Conservation (phyloP, 352 stramenopile species). For the Pythium chondricola region DNA sequence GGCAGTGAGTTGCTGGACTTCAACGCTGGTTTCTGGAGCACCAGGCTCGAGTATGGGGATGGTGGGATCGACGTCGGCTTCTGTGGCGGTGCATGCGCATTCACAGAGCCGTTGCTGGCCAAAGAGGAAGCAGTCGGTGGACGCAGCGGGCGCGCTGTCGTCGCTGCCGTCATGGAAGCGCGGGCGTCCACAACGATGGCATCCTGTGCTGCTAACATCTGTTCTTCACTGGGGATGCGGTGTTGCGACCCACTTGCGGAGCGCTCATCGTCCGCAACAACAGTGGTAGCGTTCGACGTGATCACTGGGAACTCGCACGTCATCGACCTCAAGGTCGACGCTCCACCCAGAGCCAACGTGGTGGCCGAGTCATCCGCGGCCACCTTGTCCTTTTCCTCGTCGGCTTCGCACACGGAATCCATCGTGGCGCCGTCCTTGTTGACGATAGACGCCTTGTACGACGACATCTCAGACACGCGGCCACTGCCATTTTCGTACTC, state of each 20-base stretch:
- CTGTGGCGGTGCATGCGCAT: not conserved
- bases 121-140: too few relatives aligned
- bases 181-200: not conserved
- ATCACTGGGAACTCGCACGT: slow-evolving; percentile 12
- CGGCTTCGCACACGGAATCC: slow-evolving; percentile 16
- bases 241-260: slow-evolving; percentile 11
- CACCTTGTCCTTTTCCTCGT: slow-evolving; percentile 13
- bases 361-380: not conserved
- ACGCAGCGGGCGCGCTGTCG: not conserved
- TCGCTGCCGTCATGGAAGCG: not conserved
- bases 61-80: slow-evolving; percentile 16
- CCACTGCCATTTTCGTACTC: slow-evolving; percentile 34
- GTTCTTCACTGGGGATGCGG: not conserved
- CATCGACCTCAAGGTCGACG: slow-evolving; percentile 14
- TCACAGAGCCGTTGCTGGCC: too few relatives aligned
- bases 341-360: slow-evolving; percentile 3
- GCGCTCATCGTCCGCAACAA: slow-evolving; percentile 24
- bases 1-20: slow-evolving; percentile 12
- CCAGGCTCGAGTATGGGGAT: slow-evolving; percentile 12
- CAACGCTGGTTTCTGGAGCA: slow-evolving; percentile 8
- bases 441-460: slow-evolving; percentile 3
- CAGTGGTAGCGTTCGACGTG: slow-evolving; percentile 24
- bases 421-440: slow-evolving; percentile 15
- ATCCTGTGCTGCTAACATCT: not conserved
- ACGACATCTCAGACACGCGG: slow-evolving; percentile 15